phyloP scores from a whole-genome alignment of 179 eudicot genomes.

The Camellia oleifera region DNA sequence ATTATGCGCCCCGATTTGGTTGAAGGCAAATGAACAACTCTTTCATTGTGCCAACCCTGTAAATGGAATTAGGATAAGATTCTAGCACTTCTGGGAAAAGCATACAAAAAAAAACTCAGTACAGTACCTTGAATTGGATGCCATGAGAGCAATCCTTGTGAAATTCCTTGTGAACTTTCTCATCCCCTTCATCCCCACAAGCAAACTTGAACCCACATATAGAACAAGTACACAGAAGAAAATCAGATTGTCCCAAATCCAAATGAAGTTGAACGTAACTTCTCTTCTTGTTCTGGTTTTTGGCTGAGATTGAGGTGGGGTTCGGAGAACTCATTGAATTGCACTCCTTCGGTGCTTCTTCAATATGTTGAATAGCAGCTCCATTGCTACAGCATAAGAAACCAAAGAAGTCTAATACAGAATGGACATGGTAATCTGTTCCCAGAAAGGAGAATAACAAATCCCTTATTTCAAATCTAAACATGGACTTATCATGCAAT shows the following conservation, averaged over 20 bases:
- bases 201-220: slow-evolving; percentile 50
- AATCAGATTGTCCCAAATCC: slow-evolving; percentile 69
- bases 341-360: neutral
- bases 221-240: slow-evolving; percentile 51
- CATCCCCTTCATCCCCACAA: slow-evolving; percentile 51
- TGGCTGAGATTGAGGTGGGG: slow-evolving; percentile 17
- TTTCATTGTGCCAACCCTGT: slow-evolving; percentile 61
- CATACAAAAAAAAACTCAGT: neutral
- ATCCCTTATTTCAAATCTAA: neutral
- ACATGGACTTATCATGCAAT: neutral
- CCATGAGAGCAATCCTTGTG: slow-evolving; percentile 59
- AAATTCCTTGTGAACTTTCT: slow-evolving; percentile 48
- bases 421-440: neutral
- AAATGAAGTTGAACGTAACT: slow-evolving; percentile 58
- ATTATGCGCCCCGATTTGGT: slow-evolving; percentile 39
- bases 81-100: neutral
- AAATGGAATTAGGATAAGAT: neutral
- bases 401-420: neutral
- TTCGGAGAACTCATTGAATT: neutral
- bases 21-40: slow-evolving; percentile 27
- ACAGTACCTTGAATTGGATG: slow-evolving; percentile 48
- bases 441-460: neutral
- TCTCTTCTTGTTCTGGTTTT: slow-evolving; percentile 47
- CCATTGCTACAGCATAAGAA: slow-evolving; percentile 5
- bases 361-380: neutral